A percentile compares a stretch with the other conserved stretches of the same genome.
Evolutionary conservation across 768 basidiomycete species (phyloP).

Genomic region (Amanita molliuscula): DNA sequence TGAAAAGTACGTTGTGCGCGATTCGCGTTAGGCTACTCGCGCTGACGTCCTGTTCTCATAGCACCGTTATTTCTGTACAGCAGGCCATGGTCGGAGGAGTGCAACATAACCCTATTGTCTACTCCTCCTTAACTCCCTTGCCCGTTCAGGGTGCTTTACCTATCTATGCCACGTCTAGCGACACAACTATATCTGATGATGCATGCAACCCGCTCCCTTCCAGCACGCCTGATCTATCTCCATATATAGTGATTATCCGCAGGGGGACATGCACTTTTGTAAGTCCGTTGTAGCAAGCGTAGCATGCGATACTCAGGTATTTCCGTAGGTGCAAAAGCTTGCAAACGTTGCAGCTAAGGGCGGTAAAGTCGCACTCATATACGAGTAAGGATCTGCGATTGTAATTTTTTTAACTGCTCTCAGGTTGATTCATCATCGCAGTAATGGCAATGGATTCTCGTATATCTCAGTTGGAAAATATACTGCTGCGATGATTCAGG

Average conservation of each 20-base stretch:
- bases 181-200: slow-evolving; percentile 41
- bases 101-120: slow-evolving; percentile 37
- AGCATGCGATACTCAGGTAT: neutral
- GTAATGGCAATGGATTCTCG: slow-evolving; percentile 38
- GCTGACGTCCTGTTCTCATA: slow-evolving; percentile 11
- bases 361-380: slow-evolving; percentile 36
- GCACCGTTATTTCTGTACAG: slow-evolving; percentile 47
- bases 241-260: slow-evolving; percentile 43
- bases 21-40: neutral
- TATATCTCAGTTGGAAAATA: slow-evolving; percentile 35
- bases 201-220: slow-evolving; percentile 50
- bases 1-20: slow-evolving; percentile 30
- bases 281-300: slow-evolving; percentile 7
- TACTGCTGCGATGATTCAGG: slow-evolving; percentile 39
- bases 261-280: slow-evolving; percentile 52
- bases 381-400: slow-evolving; percentile 32
- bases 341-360: slow-evolving; percentile 45
- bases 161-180: slow-evolving; percentile 49
- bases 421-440: slow-evolving; percentile 13
- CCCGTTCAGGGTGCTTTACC: slow-evolving; percentile 33
- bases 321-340: slow-evolving; percentile 34
- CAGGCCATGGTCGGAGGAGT: slow-evolving; percentile 42
- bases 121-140: slow-evolving; percentile 42
- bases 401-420: neutral
- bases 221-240: slow-evolving; percentile 41